A percentile compares a stretch with the other conserved stretches of the same genome.
phyloP scores from a whole-genome alignment of 78 protist genomes.

The Anaeramoeba flamelloides region DNA sequence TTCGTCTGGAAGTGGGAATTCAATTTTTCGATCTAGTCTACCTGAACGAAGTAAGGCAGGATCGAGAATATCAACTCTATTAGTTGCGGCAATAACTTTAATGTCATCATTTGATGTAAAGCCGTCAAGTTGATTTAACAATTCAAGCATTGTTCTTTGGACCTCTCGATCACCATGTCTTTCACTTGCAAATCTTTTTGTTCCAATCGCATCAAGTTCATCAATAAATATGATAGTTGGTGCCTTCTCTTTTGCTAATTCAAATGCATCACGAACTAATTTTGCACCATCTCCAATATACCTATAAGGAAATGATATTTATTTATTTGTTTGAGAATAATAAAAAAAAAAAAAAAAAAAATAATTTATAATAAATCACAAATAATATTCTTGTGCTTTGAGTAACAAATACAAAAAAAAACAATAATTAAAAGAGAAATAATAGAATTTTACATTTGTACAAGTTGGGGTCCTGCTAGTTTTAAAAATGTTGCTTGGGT shows the following conservation, averaged over 20 bases:
- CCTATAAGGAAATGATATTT: no score
- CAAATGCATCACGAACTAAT: constrained; percentile 96
- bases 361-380: no score
- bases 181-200: constrained; percentile 83
- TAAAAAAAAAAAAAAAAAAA: no score
- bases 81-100: constrained; percentile 97
- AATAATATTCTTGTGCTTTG: no score
- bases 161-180: constrained; percentile 93
- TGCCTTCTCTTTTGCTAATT: constrained; percentile 92
- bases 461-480: constrained; percentile 95
- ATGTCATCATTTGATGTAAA: constrained; percentile 64
- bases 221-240: constrained; percentile 97
- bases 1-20: constrained; percentile 93
- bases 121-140: constrained; percentile 97
- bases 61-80: constrained; percentile 95
- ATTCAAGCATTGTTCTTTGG: constrained; percentile 96
- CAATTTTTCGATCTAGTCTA: constrained; percentile 78
- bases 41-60: constrained; percentile 98
- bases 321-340: no score
- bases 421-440: no score
- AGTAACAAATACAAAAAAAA: no score
- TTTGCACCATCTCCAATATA: constrained; percentile 99
- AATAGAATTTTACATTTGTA: no score
- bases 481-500: constrained; percentile 85
- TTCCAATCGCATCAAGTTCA: constrained; percentile 98